Conservation (phyloP, 768 basidiomycete genomes). For the Tylopilus rubrobrunneus region DNA sequence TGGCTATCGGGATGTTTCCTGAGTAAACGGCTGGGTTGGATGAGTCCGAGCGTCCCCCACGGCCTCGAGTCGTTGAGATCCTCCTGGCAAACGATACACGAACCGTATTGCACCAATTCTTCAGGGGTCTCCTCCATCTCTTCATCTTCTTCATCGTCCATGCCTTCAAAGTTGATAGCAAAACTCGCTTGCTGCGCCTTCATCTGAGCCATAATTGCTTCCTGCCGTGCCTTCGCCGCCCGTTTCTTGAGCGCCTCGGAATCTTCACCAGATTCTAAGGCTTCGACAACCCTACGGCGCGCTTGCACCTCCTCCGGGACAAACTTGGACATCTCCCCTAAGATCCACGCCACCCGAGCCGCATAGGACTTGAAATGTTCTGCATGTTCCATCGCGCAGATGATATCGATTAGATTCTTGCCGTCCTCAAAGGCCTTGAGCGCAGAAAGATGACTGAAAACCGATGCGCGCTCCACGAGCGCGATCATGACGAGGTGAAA, state of each 20-base stretch:
- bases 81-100: constrained; percentile 99
- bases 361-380: constrained; percentile 72
- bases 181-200: constrained; percentile 88
- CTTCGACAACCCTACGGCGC: constrained; percentile 43
- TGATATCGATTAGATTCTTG: constrained; percentile 62
- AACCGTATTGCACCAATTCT: constrained; percentile 63
- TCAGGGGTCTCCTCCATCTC: constrained; percentile 44
- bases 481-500: constrained; percentile 86
- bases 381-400: constrained; percentile 76
- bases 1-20: constrained; percentile 72
- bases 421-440: constrained; percentile 53
- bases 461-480: constrained; percentile 61
- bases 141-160: constrained; percentile 62
- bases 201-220: constrained; percentile 94
- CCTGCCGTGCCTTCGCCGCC: constrained; percentile 88
- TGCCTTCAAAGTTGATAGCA: constrained; percentile 73
- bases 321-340: constrained; percentile 53
- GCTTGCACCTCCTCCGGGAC: constrained; percentile 54
- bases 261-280: constrained; percentile 37
- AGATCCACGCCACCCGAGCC: constrained; percentile 71
- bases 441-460: constrained; percentile 59
- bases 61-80: constrained; percentile 68
- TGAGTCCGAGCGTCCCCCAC: constrained; percentile 81
- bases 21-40: constrained; percentile 85
- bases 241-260: constrained; percentile 71